Conservation (phyloP, 23 red algal species). For the Agarophyton chilense region DNA sequence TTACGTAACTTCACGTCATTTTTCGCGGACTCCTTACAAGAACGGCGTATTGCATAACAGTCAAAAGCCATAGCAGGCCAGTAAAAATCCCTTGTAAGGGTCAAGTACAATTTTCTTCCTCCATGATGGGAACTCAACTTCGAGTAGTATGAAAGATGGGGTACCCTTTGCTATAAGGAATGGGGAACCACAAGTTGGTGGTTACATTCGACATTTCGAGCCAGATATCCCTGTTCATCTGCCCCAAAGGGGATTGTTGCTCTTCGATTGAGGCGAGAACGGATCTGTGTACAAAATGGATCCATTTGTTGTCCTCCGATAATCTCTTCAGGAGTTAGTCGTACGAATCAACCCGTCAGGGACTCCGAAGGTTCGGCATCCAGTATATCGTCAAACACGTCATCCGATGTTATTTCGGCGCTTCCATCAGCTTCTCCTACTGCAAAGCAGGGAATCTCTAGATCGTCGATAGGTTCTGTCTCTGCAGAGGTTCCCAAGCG, state of each 20-base stretch:
- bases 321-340: background rate
- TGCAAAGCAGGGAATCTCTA: background rate
- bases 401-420: background rate
- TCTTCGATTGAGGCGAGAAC: background rate
- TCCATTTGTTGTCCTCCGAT: background rate
- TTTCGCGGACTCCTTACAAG: conserved; percentile 2
- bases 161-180: background rate
- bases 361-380: background rate
- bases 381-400: background rate
- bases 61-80: conserved; percentile 32
- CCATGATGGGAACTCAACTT: conserved; percentile 12
- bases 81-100: background rate
- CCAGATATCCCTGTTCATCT: background rate
- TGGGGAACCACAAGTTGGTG: conserved; percentile 30
- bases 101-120: background rate
- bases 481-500: background rate
- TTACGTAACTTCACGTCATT: conserved; percentile 12
- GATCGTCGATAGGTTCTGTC: background rate
- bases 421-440: background rate
- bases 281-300: background rate
- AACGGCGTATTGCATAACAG: conserved; percentile 21
- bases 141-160: conserved; percentile 13
- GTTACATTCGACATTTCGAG: background rate
- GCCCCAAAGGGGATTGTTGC: background rate
- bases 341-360: background rate